Conservation (phyloP, 768 basidiomycete species). For the Mycena crocata region DNA sequence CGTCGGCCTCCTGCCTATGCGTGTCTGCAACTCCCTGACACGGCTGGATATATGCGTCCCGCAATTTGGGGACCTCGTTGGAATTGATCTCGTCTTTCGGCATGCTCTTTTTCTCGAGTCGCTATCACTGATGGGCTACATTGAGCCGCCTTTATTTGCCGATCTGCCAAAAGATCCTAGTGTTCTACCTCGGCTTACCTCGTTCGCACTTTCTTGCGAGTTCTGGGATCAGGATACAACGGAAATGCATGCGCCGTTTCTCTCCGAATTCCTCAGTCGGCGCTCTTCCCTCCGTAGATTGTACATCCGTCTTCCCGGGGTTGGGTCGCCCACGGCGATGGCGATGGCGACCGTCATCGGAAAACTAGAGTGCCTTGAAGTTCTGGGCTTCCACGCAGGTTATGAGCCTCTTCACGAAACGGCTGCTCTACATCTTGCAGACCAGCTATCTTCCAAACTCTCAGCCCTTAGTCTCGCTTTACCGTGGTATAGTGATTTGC, state of each 20-base stretch:
- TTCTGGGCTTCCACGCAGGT: slow-evolving; percentile 55
- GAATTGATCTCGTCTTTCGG: slow-evolving; percentile 49
- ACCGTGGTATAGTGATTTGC: slow-evolving; percentile 43
- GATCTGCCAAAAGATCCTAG: slow-evolving; percentile 44
- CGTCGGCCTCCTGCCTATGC: slow-evolving; percentile 46
- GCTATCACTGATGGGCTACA: slow-evolving; percentile 51
- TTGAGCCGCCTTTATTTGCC: slow-evolving; percentile 42
- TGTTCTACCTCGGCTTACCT: slow-evolving; percentile 47
- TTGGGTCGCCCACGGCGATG: slow-evolving; percentile 35
- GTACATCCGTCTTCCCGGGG: slow-evolving; percentile 48
- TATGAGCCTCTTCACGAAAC: slow-evolving; percentile 37
- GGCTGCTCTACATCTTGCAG: slow-evolving; percentile 39
- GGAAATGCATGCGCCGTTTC: slow-evolving; percentile 32
- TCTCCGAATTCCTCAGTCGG: slow-evolving; percentile 47
- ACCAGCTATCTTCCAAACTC: slow-evolving; percentile 43
- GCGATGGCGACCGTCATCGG: slow-evolving; percentile 41
- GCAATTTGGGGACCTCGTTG: slow-evolving; percentile 41
- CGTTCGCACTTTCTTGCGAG: slow-evolving; percentile 51
- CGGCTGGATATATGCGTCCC: slow-evolving; percentile 49
- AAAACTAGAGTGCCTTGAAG: slow-evolving; percentile 45
- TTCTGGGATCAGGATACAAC: slow-evolving; percentile 22
- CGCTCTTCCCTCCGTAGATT: slow-evolving; percentile 45
- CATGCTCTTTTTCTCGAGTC: slow-evolving; percentile 48
- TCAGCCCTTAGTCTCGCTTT: slow-evolving; percentile 52
- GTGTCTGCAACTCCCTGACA: slow-evolving; percentile 43